A percentile compares a stretch with the other conserved stretches of the same genome.
phyloP scores from a whole-genome alignment of 192 early-diverging fungal species.

The Backusella morwellensis region DNA sequence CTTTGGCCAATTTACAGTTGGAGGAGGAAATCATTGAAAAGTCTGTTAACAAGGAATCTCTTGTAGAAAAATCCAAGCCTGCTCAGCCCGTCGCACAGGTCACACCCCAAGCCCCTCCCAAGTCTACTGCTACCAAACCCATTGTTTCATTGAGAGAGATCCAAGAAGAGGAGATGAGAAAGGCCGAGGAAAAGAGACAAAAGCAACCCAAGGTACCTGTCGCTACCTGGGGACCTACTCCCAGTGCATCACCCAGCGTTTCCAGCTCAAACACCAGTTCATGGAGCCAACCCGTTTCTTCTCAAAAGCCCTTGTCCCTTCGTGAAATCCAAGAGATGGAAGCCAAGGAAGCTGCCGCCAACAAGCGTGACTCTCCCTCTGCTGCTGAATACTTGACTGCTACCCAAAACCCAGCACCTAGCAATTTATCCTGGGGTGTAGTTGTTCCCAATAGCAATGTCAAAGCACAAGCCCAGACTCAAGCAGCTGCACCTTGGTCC shows the following conservation, averaged over 20 bases:
- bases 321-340: conserved; percentile 67
- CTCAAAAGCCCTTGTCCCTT: conserved; percentile 38
- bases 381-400: background rate
- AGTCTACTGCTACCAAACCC: conserved; percentile 16
- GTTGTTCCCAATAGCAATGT: conserved; percentile 21
- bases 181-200: conserved; percentile 36
- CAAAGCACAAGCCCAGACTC: background rate
- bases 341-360: conserved; percentile 38
- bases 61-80: background rate
- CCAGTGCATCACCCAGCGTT: conserved; percentile 8
- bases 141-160: conserved; percentile 42
- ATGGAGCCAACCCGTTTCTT: conserved; percentile 6
- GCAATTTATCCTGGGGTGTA: conserved; percentile 39
- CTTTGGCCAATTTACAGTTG: conserved; percentile 1
- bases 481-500: conserved; percentile 32
- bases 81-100: background rate
- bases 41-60: background rate
- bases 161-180: conserved; percentile 44
- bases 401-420: background rate
- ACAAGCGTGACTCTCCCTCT: background rate
- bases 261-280: background rate
- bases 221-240: background rate
- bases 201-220: conserved; percentile 20
- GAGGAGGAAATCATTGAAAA: background rate
- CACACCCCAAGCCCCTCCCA: background rate